Base-by-base conservation (phyloP, 2,329 filamentous ascomycete genomes). In the Verticillium nubilum region DNA sequence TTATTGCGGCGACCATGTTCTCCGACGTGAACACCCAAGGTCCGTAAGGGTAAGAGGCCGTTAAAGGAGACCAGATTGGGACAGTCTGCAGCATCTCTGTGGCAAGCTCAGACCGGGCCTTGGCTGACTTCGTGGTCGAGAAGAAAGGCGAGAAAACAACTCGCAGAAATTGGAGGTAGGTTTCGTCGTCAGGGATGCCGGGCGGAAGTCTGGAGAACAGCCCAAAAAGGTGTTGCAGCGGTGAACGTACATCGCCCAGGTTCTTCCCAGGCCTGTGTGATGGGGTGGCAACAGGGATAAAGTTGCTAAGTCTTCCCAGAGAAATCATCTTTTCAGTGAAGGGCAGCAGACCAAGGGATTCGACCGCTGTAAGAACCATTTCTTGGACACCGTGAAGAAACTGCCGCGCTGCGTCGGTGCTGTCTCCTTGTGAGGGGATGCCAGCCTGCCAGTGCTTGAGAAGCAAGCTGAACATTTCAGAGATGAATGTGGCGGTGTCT, bases 401-500 rank as follows among this genome's bases (percentile, higher is more conserved):
- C 26, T 84, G 69, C 69, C 80, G 54, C 68, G 74, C 61, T 76
- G 74, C 63, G 17, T 68, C 65, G 78, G 84, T 35, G 73, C 75
- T 77, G n/a, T 73, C 77, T 54, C 76, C 74, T 25, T 47, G n/a
- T 10, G 3, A 12, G 7, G 81, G 70, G 15, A 88, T 82, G 19
- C 84, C 85, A 13, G 68, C 71, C 19, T 78, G 78, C 91, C 92
- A 96, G 2, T 93, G 72, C 27, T 82, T 84, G 55, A 86, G 83
- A 6, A 97, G 75, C 25, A 92, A 74, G 50, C 86, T 86, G 56
- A 94, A 81, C 25, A 92, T 80, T 50, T 85, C 81, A 25, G 90
- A 88, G 62, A 97, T 82, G 60, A 93, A 94, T 62, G 86, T 84
- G 68, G 91, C 90, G 1, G 92, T 91, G 62, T 98, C 94, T 13